Percentiles rank a stretch among this genome's conserved stretches.
Evolutionary conservation across 1,284 basidiomycete genomes (phyloP).

Genomic region (Ustilago lituana): DNA sequence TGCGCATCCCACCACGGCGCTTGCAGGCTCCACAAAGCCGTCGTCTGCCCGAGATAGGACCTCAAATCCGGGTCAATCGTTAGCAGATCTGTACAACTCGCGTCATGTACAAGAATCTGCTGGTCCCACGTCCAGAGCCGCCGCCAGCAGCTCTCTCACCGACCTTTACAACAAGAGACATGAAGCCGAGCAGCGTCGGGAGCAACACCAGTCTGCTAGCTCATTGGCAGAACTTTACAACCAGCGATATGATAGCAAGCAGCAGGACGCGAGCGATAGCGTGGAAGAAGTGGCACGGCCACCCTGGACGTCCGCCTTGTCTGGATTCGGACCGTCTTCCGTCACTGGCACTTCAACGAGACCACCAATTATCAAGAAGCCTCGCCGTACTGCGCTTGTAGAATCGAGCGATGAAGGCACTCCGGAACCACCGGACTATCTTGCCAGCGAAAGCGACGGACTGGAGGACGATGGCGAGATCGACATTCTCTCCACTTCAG

Average conservation of each 20-base stretch:
- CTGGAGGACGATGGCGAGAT: slow-evolving; percentile 7
- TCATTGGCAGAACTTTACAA: slow-evolving; percentile 27
- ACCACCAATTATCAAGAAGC: too few relatives aligned
- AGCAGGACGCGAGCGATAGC: not conserved
- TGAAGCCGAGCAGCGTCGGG: not conserved
- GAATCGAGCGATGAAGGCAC: slow-evolving; percentile 5
- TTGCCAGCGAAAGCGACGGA: slow-evolving; percentile 8
- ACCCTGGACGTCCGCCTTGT: not conserved
- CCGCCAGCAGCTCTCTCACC: slow-evolving; percentile 2
- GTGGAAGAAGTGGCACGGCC: not conserved
- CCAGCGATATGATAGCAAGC: slow-evolving; percentile 17
- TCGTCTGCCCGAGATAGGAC: not conserved
- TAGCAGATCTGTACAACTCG: slow-evolving; percentile 34
- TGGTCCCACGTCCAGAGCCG: not conserved
- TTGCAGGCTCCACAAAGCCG: slow-evolving; percentile 15
- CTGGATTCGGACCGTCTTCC: not conserved
- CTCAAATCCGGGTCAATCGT: slow-evolving; percentile 1
- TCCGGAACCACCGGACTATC: not conserved
- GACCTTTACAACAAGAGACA: slow-evolving; percentile 13
- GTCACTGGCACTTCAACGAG: not conserved
- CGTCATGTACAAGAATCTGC: slow-evolving; percentile 17
- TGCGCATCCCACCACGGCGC: not conserved
- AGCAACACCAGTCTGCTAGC: not conserved
- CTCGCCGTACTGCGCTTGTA: slow-evolving; percentile 2
- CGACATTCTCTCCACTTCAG: not conserved